A percentile compares a stretch with the other conserved stretches of the same genome.
These are phyloP conservation scores for Thelonectria rubi DNA, from an alignment of 2,329 filamentous ascomycete species.

Conservation along the genomic window DNA sequence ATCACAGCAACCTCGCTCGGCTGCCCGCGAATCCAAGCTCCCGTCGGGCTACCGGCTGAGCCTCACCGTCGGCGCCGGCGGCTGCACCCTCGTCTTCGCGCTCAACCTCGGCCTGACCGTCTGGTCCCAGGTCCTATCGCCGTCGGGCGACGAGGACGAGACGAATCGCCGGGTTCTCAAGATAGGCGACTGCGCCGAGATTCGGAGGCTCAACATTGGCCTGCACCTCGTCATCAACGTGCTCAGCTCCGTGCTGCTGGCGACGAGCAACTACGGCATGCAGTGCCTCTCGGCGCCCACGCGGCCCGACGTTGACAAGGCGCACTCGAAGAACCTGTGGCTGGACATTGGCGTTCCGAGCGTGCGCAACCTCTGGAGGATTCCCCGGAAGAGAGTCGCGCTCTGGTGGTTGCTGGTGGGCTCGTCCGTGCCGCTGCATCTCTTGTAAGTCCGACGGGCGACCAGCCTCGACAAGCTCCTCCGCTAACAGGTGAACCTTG, in stretches of 20 bases:
- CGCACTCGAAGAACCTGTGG: slow-evolving; percentile 21
- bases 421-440: slow-evolving; percentile 15
- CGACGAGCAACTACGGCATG: slow-evolving; percentile 48
- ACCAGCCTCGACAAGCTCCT: too few species aligned
- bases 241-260: slow-evolving; percentile 19
- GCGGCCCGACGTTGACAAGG: slow-evolving; percentile 41
- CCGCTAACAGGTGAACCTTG: too few species aligned
- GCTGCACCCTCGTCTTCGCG: background rate
- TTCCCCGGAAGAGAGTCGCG: slow-evolving; percentile 5
- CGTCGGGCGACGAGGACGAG: background rate
- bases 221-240: slow-evolving; percentile 27
- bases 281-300: slow-evolving; percentile 47
- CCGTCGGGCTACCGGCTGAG: too few species aligned
- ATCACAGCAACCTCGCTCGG: too few species aligned
- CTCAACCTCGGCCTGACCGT: slow-evolving; percentile 15
- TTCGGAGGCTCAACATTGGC: slow-evolving; percentile 2
- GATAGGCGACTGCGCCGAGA: slow-evolving; percentile 8
- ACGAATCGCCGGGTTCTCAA: slow-evolving; percentile 7
- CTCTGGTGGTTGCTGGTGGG: slow-evolving; percentile 12
- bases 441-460: slow-evolving; percentile 2
- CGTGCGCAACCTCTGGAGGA: slow-evolving; percentile 23
- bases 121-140: slow-evolving; percentile 1
- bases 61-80: background rate
- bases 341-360: slow-evolving; percentile 33
- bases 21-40: too few species aligned